These are phyloP conservation scores for Petunia secreta DNA, from an alignment of 257 asterid genomes.

Conservation along the genomic window DNA sequence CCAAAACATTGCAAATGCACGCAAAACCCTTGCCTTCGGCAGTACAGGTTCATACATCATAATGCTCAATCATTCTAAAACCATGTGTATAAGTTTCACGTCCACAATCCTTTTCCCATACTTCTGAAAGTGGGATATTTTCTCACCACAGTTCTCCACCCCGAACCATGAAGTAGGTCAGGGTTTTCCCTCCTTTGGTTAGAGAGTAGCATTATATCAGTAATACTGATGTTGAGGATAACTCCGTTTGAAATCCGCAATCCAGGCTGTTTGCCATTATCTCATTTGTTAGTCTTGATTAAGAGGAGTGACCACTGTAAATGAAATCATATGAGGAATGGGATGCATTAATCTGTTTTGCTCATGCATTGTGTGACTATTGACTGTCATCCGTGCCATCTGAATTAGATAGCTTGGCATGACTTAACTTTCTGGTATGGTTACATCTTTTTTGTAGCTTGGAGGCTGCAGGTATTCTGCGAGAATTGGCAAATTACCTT, in stretches of 20 bases:
- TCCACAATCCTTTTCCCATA: background rate
- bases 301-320: background rate
- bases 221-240: background rate
- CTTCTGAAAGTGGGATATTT: background rate
- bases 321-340: background rate
- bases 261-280: background rate
- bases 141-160: background rate
- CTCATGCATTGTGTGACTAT: slow-evolving; percentile 20
- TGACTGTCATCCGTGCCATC: slow-evolving; percentile 2
- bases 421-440: slow-evolving; percentile 18
- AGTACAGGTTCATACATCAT: slow-evolving; percentile 1
- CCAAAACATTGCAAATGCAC: background rate
- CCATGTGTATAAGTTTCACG: background rate
- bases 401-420: background rate
- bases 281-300: slow-evolving; percentile 10
- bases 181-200: background rate
- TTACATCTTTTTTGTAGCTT: slow-evolving; percentile 51
- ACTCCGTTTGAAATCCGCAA: background rate
- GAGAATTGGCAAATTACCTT: slow-evolving; percentile 92
- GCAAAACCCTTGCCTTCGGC: background rate
- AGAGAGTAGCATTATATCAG: background rate
- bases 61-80: background rate
- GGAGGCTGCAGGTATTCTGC: slow-evolving; percentile 90
- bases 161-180: background rate
- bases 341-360: background rate